Evolutionary conservation across 768 basidiomycete species (phyloP).

Genomic region (Hydnomerulius pinastri): DNA sequence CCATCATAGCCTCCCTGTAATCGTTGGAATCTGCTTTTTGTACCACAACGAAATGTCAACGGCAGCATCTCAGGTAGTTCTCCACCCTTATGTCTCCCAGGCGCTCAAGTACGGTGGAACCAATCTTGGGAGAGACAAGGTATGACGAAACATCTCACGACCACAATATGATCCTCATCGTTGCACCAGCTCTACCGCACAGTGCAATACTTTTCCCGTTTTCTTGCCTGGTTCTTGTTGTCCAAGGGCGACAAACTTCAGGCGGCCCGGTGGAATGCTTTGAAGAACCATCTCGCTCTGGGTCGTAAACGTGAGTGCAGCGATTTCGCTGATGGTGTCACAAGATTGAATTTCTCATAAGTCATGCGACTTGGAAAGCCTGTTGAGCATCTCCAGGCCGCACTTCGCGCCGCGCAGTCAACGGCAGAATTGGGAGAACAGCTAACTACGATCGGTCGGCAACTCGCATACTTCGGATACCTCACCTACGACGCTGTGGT

Average conservation of each 20-base stretch:
- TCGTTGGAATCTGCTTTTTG: conserved; percentile 8
- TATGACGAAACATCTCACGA: conserved; percentile 22
- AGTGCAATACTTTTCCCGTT: conserved; percentile 87
- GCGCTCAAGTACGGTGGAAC: conserved; percentile 76
- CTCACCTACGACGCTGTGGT: conserved; percentile 78
- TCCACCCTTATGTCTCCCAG: conserved; percentile 82
- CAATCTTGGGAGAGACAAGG: conserved; percentile 92
- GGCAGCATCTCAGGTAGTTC: conserved; percentile 74
- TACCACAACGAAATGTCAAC: conserved; percentile 23
- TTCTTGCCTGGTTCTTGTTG: conserved; percentile 83
- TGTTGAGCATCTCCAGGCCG: conserved; percentile 90
- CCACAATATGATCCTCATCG: background rate
- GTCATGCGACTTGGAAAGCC: conserved; percentile 95
- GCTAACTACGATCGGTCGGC: conserved; percentile 76
- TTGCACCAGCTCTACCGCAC: conserved; percentile 75
- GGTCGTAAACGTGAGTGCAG: conserved; percentile 73
- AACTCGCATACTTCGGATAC: conserved; percentile 88
- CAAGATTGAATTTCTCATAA: conserved; percentile 32
- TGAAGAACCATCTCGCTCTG: conserved; percentile 83
- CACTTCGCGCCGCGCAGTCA: conserved; percentile 66
- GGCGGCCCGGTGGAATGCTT: conserved; percentile 75
- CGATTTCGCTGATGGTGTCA: background rate
- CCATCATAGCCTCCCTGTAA: conserved; percentile 11
- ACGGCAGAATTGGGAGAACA: conserved; percentile 65
- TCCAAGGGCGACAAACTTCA: conserved; percentile 68